Evolutionary conservation across 2,329 filamentous ascomycete species (phyloP).

Genomic region (Berkeleyomyces basicola): DNA sequence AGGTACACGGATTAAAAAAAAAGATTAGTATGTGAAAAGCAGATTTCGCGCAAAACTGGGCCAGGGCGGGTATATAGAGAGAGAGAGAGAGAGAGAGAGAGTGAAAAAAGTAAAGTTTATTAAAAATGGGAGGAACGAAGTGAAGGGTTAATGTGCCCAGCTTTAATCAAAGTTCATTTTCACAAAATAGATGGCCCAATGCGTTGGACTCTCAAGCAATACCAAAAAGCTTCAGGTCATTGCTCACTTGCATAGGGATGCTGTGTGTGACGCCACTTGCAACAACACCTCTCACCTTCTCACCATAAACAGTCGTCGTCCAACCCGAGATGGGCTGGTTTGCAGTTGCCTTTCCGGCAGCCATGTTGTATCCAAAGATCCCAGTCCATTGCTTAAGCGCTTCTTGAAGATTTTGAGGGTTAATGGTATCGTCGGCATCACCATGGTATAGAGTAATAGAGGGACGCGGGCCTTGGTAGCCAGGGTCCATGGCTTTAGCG

Average conservation of each 20-base stretch:
- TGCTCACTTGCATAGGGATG: constrained; percentile 19
- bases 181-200: no score
- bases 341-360: constrained; percentile 18
- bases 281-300: constrained; percentile 17
- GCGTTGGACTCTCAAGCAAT: background rate
- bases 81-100: no score
- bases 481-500: constrained; percentile 32
- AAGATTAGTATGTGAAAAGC: no score
- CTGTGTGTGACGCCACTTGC: constrained; percentile 20
- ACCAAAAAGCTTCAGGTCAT: constrained; percentile 11
- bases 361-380: constrained; percentile 27
- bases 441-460: constrained; percentile 45
- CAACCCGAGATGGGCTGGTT: constrained; percentile 24
- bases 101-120: no score
- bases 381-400: constrained; percentile 40
- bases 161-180: no score
- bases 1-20: no score
- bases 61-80: no score
- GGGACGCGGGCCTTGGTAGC: constrained; percentile 31
- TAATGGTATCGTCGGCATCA: constrained; percentile 31
- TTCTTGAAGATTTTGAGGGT: constrained; percentile 39
- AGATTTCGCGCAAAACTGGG: no score
- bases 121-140: no score
- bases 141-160: no score
- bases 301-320: constrained; percentile 25